A percentile compares a stretch with the other conserved stretches of the same genome.
These are phyloP conservation scores for Gastrodia elata DNA, from an alignment of 106 monocot species.

Conservation along the genomic window DNA sequence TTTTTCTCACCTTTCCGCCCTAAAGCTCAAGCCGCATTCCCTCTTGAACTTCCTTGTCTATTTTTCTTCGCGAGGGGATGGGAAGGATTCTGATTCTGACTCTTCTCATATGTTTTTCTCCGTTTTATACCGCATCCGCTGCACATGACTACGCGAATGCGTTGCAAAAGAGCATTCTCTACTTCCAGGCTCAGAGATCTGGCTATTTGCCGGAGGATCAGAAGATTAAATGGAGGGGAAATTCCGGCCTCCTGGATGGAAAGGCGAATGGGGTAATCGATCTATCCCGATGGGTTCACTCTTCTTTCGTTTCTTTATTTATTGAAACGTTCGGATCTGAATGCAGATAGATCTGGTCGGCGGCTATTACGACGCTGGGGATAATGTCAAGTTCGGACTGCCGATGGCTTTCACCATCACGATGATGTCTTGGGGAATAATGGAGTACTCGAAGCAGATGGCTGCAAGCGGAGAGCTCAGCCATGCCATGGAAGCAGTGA, in stretches of 20 bases:
- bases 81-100: background rate
- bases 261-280: slow-evolving; percentile 59
- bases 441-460: slow-evolving; percentile 83
- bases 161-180: slow-evolving; percentile 76
- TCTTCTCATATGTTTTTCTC: background rate
- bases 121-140: slow-evolving; percentile 14
- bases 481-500: slow-evolving; percentile 87
- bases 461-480: slow-evolving; percentile 68
- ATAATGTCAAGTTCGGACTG: slow-evolving; percentile 75
- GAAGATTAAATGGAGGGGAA: slow-evolving; percentile 67
- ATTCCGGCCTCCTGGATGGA: slow-evolving; percentile 75
- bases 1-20: background rate
- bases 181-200: slow-evolving; percentile 95
- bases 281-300: background rate
- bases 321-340: background rate
- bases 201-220: slow-evolving; percentile 62
- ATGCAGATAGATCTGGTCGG: slow-evolving; percentile 61
- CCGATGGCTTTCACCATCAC: slow-evolving; percentile 73
- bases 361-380: slow-evolving; percentile 79
- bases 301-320: background rate
- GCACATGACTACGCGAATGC: slow-evolving; percentile 78
- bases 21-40: background rate
- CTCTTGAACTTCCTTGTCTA: background rate
- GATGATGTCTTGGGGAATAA: slow-evolving; percentile 77
- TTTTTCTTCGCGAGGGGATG: background rate